Conservation (phyloP, 306 rosid species). For the Cicer judaicum region DNA sequence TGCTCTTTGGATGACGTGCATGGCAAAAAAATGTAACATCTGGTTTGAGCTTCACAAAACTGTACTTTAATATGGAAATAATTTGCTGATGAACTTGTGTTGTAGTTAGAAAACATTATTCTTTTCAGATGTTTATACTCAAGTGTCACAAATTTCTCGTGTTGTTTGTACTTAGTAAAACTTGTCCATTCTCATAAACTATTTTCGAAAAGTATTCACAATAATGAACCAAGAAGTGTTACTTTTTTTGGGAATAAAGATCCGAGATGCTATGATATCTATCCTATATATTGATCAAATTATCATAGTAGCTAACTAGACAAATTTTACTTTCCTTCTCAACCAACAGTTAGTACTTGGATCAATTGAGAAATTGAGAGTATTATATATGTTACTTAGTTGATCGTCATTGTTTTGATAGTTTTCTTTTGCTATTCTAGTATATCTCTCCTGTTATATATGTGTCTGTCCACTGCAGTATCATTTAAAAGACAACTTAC, state of each 20-base stretch:
- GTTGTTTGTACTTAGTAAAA: constrained; percentile 5
- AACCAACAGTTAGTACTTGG: constrained; percentile 10
- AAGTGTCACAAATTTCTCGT: constrained; percentile 11
- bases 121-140: constrained; percentile 5
- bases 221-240: not conserved
- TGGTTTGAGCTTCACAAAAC: constrained; percentile 29
- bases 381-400: constrained; percentile 4
- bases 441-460: not conserved
- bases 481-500: constrained; percentile 17
- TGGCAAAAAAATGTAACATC: constrained; percentile 14
- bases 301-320: not conserved
- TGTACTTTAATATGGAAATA: constrained; percentile 18
- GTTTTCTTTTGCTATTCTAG: constrained; percentile 30
- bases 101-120: constrained; percentile 19
- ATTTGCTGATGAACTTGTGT: constrained; percentile 20
- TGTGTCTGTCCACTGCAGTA: constrained; percentile 24
- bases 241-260: constrained; percentile 1
- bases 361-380: constrained; percentile 18
- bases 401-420: constrained; percentile 11
- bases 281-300: constrained; percentile 12
- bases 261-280: not conserved
- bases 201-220: constrained; percentile 18
- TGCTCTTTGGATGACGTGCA: constrained; percentile 23
- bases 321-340: constrained; percentile 12
- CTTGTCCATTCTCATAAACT: not conserved